Base-by-base conservation (phyloP, 345 rosid species). In the Sapria himalayana region DNA sequence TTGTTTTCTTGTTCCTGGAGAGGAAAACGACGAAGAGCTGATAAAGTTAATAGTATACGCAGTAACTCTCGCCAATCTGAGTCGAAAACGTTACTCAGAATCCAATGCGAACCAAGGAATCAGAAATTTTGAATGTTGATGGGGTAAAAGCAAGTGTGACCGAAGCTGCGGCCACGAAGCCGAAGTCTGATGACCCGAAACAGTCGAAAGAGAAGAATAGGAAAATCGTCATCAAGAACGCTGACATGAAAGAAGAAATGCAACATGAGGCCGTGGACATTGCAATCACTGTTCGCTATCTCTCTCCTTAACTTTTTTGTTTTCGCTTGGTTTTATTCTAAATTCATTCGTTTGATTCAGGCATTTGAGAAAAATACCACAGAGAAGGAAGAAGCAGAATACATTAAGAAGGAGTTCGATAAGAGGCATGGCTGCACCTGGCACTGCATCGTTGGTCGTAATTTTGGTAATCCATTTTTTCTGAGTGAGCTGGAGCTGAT, bases 391-490 rank as follows among this genome's bases (percentile, higher is more conserved):
- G 80, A 82, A 18, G 98, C 98, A 1, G 98, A 89, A 85, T 67
- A 63, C 45, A 86, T 86, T 45, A 86, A 86, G 74, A 85, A 85
- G 72, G 97, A 81, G 62, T 86, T 86, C 54, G 97, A 86, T 56
- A 76, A 57, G 64, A 81, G 56, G 58, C 89, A 86, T 35, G 97
- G 97, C 18, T 79, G 86, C 49, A 89, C 98, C 56, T 89, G 98
- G 98, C 98, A 89, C 64, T 89, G 98, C 79, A 89, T 89, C 45
- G 98, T 89, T 15, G 95, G 98, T 49, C 81, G 91, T 54, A 89
- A 89, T 73, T 89, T 89, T 38, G 98, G 98, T 89, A 65, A 61
- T 53, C 43, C 46, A 18, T 37, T 37, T 25, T 51, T 17, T 25
- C 21, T 33, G 34, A 17, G 22, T 22, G n/a, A n/a, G n/a, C n/a